Evolutionary conservation across 176 grass and related monocot genomes (phyloP), one percentile per base, ranked within the genome.

Genomic region (Aegilops bicornis): DNA sequence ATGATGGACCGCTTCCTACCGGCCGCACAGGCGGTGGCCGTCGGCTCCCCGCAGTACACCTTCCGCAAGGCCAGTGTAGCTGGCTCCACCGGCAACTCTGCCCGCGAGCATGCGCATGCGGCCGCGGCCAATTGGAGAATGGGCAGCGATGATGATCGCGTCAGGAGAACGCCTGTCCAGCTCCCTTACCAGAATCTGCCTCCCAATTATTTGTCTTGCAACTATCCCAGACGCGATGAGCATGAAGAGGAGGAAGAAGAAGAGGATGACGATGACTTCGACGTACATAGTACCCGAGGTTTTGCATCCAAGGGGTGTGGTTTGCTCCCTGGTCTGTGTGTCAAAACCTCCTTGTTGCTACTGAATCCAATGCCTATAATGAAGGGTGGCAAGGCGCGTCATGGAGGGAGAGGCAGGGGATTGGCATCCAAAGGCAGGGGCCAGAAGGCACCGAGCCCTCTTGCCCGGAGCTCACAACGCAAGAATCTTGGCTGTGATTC

Each of bases 1-100:
- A 99, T 99, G 94, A 97, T 99, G 85, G 92, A 74, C 67, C 89
- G 97, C 29, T 99, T 99, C 84, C 82, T 99, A 7, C 87, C 97
- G 3, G 97, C 90, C 11, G 94, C 97, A 11, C 89, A 97, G 79
- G 97, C 97, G 1, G 92, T 99, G 75, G 92, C 94, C 16, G 86
- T 86, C 1, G 61, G 91, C 39, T 95, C 94, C 11, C 97, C 94
- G 35, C 92, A 91, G 85, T 94, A 90, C 83, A 93, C 94, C 79
- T 99, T 99, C 62, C 87, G 94, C 76, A 99, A 93, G 84, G 83
- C 86, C 22, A 17, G 79, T 3, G 40, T 40, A 61, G 62, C 69
- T 2, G 61, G 17, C 1, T 39, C 77, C 70, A 76, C 87, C 4
- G 81, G 84, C 69, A 76, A 63, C 39, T 73, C 72, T 43, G 83